These are phyloP conservation scores for Cordyceps sp. DNA, from an alignment of 2,329 filamentous ascomycete species.

Conservation along the genomic window DNA sequence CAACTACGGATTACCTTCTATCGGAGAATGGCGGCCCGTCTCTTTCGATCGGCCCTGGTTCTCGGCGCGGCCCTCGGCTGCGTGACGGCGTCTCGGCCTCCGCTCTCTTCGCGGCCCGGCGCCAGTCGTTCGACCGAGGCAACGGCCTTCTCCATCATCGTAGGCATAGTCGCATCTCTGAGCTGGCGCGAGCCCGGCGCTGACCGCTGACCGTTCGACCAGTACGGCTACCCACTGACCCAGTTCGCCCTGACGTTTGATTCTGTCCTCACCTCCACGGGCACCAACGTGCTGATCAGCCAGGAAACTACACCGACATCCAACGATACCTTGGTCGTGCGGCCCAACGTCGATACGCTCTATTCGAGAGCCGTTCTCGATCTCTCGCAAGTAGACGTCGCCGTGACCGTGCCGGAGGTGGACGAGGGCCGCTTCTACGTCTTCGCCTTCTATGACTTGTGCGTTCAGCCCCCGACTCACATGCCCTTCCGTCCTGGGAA, in stretches of 20 bases:
- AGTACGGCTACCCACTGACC: constrained; percentile 3
- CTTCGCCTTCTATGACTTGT: constrained; percentile 13
- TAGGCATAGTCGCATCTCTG: background rate
- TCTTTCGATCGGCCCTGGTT: too few relatives aligned
- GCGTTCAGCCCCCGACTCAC: constrained; percentile 3
- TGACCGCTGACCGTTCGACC: background rate
- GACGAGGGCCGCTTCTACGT: constrained; percentile 6
- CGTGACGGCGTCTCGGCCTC: too few relatives aligned
- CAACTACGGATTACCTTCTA: too few relatives aligned
- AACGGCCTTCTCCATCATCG: constrained; percentile 1
- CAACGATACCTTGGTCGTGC: background rate
- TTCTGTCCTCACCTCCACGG: background rate
- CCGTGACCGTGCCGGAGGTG: constrained; percentile 8
- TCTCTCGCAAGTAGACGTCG: constrained; percentile 9
- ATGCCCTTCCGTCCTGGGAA: too few relatives aligned
- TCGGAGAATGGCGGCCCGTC: too few relatives aligned
- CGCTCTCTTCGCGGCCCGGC: too few relatives aligned
- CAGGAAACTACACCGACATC: background rate
- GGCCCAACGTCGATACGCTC: constrained; percentile 3
- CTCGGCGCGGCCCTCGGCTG: too few relatives aligned
- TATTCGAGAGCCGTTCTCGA: constrained; percentile 6
- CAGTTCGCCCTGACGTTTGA: background rate
- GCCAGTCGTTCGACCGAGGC: too few relatives aligned
- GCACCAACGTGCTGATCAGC: constrained; percentile 1
- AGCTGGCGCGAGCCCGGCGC: too few relatives aligned